Base-by-base conservation (phyloP, 768 basidiomycete genomes). In the Collybia sp. region DNA sequence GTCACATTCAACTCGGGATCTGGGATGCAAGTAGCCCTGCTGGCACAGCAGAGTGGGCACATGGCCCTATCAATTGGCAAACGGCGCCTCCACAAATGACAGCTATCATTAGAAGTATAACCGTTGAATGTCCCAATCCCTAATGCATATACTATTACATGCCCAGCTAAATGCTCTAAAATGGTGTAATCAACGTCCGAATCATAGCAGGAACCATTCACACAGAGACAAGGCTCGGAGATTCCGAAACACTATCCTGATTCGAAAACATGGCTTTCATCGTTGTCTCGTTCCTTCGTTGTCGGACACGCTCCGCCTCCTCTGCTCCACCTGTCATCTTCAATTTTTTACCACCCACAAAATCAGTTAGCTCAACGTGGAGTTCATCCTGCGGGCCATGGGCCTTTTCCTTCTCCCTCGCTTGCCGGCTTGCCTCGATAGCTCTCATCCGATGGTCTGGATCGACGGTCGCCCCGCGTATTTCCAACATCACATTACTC, bases 251-350 rank as follows among this genome's bases (percentile, higher is more conserved):
- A 3, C 25, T 8, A 25, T 25, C 8, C 25, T 25, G 25, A 25
- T 4, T 25, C 4, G 25, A 3, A 25, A 93, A 93, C 90, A 97
- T 95, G 25, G 88, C 88, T 70, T 86, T 93, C 53, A 98, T 67
- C 15, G 90, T 83, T 67, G 80, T 65, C 43, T 93, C 93, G 59
- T 88, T 91, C 64, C 82, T 73, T 61, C 80, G 81, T 72, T 93
- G 87, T 55, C 94, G 72, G 54, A 94, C 76, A 46, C 95, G 75
- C 68, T 99, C 95, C 18, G 71, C 77, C 68, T 95, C 92, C 63
- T 94, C 91, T 17, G 91, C 87, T 12, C 93, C 94, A 20, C 94
- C 95, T 12, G 94, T 99, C 88, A 93, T 86, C 74, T 82, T 90
- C 62, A 99, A 67, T 69, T 87, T 93, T 74, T 88, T 88, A 49